phyloP scores from a whole-genome alignment of 371 early-diverging fungal genomes.

The Dentiscutata heterogama region DNA sequence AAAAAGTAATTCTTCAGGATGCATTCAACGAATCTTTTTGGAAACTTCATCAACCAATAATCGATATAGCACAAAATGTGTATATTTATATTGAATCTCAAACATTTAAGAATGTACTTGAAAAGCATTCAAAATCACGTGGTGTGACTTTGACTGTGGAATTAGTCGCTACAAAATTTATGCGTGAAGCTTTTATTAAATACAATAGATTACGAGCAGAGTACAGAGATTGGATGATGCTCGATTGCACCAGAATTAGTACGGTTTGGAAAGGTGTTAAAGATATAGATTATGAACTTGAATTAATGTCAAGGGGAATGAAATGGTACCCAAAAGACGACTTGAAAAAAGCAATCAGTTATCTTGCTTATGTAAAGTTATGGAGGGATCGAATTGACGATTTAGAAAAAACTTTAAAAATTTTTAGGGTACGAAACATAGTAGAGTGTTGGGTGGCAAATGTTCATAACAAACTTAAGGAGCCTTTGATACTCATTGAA shows the following conservation, averaged over 20 bases:
- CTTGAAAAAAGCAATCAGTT: background rate
- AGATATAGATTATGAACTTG: constrained; percentile 14
- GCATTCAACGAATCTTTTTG: background rate
- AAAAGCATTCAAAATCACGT: background rate
- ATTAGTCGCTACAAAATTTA: background rate
- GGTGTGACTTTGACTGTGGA: background rate
- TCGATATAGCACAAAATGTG: background rate
- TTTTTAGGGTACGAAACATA: constrained; percentile 1
- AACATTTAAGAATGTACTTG: constrained; percentile 42
- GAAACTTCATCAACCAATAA: background rate
- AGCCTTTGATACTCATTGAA: background rate
- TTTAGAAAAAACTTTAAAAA: background rate
- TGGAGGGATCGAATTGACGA: background rate
- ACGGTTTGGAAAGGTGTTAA: constrained; percentile 32
- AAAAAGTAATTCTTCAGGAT: background rate
- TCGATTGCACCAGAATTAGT: constrained; percentile 1
- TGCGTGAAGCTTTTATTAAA: background rate
- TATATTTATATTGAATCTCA: background rate
- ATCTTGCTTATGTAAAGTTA: background rate
- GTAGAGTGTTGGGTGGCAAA: background rate
- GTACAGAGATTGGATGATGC: constrained; percentile 14
- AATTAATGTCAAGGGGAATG: background rate
- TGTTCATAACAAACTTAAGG: background rate
- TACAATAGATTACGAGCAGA: background rate
- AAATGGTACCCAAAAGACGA: background rate